Percentiles rank a stretch among this genome's conserved stretches.
phyloP scores from a whole-genome alignment of 2,329 filamentous ascomycete genomes.

The Pestalotiopsis sp. region DNA sequence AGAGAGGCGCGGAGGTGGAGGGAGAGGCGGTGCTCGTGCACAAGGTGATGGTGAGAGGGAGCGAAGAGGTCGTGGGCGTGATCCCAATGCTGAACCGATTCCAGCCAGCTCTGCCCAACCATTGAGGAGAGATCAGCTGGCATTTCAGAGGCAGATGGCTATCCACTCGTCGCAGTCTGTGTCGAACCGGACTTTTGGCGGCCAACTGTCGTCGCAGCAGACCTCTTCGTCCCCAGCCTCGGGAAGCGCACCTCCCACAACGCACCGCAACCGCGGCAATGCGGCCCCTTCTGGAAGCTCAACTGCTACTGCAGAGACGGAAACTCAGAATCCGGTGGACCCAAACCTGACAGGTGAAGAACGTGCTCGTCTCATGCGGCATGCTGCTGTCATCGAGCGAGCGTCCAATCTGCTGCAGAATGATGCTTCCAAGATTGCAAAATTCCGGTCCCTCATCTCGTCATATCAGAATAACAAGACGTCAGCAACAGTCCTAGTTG shows the following conservation, averaged over 20 bases:
- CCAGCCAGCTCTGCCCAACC: constrained; percentile 79
- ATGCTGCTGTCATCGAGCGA: constrained; percentile 83
- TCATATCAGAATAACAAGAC: constrained; percentile 73
- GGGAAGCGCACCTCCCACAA: constrained; percentile 42
- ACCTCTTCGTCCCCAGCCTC: constrained; percentile 28
- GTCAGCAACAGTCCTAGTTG: constrained; percentile 76
- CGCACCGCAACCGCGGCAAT: constrained; percentile 33
- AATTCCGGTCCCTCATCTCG: constrained; percentile 81
- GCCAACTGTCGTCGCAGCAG: constrained; percentile 68
- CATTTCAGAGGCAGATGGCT: constrained; percentile 89
- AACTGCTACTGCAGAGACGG: constrained; percentile 40
- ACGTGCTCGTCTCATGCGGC: constrained; percentile 77
- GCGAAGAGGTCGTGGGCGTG: constrained; percentile 59
- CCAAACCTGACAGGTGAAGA: constrained; percentile 71
- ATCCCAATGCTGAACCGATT: constrained; percentile 83
- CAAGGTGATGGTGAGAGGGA: constrained; percentile 40
- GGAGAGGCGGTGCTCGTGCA: constrained; percentile 38
- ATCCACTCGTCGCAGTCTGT: constrained; percentile 87
- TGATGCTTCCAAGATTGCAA: constrained; percentile 71
- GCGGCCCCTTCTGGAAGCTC: constrained; percentile 32
- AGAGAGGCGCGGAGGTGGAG: constrained; percentile 55
- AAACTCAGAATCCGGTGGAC: constrained; percentile 54
- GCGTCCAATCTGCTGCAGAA: constrained; percentile 81
- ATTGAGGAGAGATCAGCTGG: constrained; percentile 82
- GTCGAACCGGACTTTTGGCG: constrained; percentile 80